Base-by-base conservation (phyloP, 2,329 filamentous ascomycete species). In the Fusarium tricinctum region DNA sequence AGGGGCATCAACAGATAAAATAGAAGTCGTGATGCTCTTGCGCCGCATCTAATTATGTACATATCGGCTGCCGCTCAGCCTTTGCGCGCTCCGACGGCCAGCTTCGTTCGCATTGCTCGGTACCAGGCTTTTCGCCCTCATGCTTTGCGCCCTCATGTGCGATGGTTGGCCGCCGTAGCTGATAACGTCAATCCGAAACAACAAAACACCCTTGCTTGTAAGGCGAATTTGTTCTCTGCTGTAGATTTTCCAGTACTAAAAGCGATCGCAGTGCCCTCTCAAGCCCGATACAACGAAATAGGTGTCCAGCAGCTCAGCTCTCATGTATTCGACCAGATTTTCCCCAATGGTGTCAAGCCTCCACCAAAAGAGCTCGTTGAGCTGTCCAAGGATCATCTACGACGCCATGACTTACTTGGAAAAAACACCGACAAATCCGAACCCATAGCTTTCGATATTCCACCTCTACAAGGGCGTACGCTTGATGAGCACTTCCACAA, bases 401-500 rank as follows among this genome's bases (percentile, higher is more conserved):
- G 82, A 9, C 89, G 92, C 39, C 96, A 99, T 83, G 92, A 97
- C 26, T 83, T 99, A 17, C 85, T 94, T 15, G 96, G 93, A 38
- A 98, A 97, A 84, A 97, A 94, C 69, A 93, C 92, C 73, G 94
- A 97, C 78, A 88, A 87, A 49, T 82, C 84, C 28, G 81, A 85
- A 0, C 93, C 96, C 1, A 90, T 99, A 74, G 92, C 89, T 13
- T 97, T 99, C 77, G 90, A 97, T 73, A 82, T 98, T 5, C 96
- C 96, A 0, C 79, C 84, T 2, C 84, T 99, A 2, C 91, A 94
- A 63, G 96, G 96, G 15, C 77, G 86, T 30, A 93, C 91, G 0
- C 83, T 99, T 13, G 96, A 99, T 77, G 94, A 98, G 77, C 97
- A 99, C 80, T 99, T 99, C 75, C 85, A 93, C 81, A 94, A 89